A percentile compares a stretch with the other conserved stretches of the same genome.
These are phyloP conservation scores for Pterulicium gracile DNA, from an alignment of 1,284 basidiomycete genomes.

Conservation along the genomic window DNA sequence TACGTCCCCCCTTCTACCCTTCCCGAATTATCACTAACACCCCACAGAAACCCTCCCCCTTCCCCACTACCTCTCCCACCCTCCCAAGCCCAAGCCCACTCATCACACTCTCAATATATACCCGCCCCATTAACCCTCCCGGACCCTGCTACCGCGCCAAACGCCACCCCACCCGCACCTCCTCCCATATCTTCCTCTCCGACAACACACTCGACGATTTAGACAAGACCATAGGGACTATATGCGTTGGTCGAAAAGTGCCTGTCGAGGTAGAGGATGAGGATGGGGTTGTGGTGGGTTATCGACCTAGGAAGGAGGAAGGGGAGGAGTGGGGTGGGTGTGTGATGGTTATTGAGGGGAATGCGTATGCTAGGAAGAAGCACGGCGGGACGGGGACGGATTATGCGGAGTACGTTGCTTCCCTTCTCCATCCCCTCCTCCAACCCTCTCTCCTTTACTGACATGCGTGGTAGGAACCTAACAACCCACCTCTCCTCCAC, in stretches of 20 bases:
- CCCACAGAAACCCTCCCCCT: not conserved
- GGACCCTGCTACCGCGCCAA: not conserved
- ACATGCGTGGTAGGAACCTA: slow-evolving; percentile 36
- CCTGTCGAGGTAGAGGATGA: slow-evolving; percentile 26
- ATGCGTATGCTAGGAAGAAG: slow-evolving; percentile 36
- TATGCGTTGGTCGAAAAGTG: slow-evolving; percentile 51
- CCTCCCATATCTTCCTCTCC: slow-evolving; percentile 58
- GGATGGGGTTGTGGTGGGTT: slow-evolving; percentile 25
- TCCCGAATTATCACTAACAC: not conserved
- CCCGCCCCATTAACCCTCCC: not conserved
- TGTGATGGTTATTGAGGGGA: slow-evolving; percentile 48
- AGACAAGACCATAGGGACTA: slow-evolving; percentile 43
- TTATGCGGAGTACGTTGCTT: slow-evolving; percentile 45
- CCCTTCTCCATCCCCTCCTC: not conserved
- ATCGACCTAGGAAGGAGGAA: slow-evolving; percentile 15
- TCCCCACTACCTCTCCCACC: not conserved
- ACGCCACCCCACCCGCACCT: slow-evolving; percentile 29
- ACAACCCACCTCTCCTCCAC: too few relatives aligned
- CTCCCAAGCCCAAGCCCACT: not conserved
- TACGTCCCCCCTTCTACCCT: not conserved
- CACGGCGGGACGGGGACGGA: slow-evolving; percentile 33
- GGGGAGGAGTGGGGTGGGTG: slow-evolving; percentile 22
- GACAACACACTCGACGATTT: slow-evolving; percentile 64
- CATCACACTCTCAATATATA: not conserved
- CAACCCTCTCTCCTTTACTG: slow-evolving; percentile 5